phyloP scores from a whole-genome alignment of 1,284 basidiomycete genomes.

The Microbotryum intermedium region DNA sequence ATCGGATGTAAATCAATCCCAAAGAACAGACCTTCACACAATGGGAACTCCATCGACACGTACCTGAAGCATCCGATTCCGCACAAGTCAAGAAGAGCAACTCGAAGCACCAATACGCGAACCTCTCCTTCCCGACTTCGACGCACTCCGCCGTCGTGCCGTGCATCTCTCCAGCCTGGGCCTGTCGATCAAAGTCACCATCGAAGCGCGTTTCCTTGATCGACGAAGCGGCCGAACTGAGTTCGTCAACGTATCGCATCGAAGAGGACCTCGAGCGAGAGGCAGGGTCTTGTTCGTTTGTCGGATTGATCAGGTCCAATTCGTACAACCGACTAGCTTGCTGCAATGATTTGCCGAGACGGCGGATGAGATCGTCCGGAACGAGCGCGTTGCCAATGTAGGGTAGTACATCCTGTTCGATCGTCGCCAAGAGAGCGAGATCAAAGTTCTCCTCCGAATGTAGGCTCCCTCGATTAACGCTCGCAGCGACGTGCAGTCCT shows the following conservation, averaged over 20 bases:
- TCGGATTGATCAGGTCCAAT: slow-evolving; percentile 31
- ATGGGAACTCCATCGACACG: background rate
- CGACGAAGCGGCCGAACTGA: background rate
- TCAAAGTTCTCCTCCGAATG: slow-evolving; percentile 82
- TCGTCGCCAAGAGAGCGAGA: slow-evolving; percentile 60
- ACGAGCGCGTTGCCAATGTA: slow-evolving; percentile 60
- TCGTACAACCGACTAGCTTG: slow-evolving; percentile 66
- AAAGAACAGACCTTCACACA: no score
- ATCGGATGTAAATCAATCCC: no score
- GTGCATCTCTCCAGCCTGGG: slow-evolving; percentile 36
- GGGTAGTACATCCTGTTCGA: slow-evolving; percentile 71
- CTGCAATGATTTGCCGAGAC: slow-evolving; percentile 63
- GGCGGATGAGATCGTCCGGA: slow-evolving; percentile 61
- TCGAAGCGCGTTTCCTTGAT: slow-evolving; percentile 25
- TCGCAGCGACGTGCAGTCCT: slow-evolving; percentile 43
- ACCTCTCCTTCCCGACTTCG: slow-evolving; percentile 64
- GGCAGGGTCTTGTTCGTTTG: background rate
- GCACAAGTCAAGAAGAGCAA: slow-evolving; percentile 72
- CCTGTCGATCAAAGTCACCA: slow-evolving; percentile 24
- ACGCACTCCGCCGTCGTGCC: slow-evolving; percentile 56
- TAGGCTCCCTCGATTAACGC: slow-evolving; percentile 38
- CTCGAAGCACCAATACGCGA: slow-evolving; percentile 91
- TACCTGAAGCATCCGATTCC: slow-evolving; percentile 38
- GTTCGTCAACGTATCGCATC: background rate
- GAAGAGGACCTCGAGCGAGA: background rate